Base-by-base conservation (phyloP, 2,329 filamentous ascomycete genomes). In the Zasmidium citrigriseum region DNA sequence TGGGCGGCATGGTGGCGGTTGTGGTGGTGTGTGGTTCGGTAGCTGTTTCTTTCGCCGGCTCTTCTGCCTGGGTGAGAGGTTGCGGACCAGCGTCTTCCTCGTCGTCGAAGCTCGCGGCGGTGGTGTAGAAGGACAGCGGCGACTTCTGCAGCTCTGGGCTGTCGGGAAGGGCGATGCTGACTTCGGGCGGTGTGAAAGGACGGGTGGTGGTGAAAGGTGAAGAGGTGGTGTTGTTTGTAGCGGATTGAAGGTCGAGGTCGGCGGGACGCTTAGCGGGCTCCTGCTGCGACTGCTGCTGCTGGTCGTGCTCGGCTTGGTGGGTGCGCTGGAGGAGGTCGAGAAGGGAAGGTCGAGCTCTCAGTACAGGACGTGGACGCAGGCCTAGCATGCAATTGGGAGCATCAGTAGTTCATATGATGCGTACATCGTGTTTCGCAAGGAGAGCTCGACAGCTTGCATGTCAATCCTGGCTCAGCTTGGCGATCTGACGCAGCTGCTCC, bases 321-420 rank as follows among this genome's bases (percentile, higher is more conserved):
- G 45, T 81, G 67, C 78, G 76, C 58, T 76, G 75, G 65, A 89
- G 79, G 67, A 89, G 79, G 68, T 88, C 84, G 71, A 86, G 78
- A 64, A 89, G 77, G 52, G 85, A 88, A 54, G 84, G 82, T 66
- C 84, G 83, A 72, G 80, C 75, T 78, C 78, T 82, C 64, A 88
- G 75, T 73, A 79, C 80, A 72, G 82, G 84, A 70, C 83, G 78
- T 72, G 83, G 83, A 70, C 82, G 78, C 67, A 85, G 72, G 70
- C 83, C 83, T 71, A 86, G 66, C 72, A 73, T 73, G 55, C 70
- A 71, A 55, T 44, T 47, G 16, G 22, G 14, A n/a, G 34, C 34
- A 41, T 41, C 4, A 41, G 27, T 7, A 34, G 7, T 14, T 34
- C 7, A 14, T 34, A 41, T 41, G 34, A 41, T 41, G 34, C 34